Base-by-base conservation (phyloP, 345 rosid genomes). In the Murraya koenigii region DNA sequence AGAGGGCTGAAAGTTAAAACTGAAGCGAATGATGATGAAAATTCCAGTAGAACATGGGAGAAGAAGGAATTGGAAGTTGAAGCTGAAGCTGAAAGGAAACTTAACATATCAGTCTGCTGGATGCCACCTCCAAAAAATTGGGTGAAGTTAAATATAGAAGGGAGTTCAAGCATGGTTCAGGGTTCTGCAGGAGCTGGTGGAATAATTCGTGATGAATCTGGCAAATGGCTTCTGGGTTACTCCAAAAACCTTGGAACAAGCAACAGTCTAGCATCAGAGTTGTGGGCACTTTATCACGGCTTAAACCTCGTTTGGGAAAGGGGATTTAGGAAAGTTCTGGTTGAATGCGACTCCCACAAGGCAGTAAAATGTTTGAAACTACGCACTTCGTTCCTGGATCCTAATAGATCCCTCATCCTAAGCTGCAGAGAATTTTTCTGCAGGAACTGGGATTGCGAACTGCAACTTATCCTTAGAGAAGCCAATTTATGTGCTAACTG, bases 211-310 rank as follows among this genome's bases (percentile, higher is more conserved):
- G 82, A 89, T 73, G 77, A 86, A 36, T 79, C 82, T 17, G 93
- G 92, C 47, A 82, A 82, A 58, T 92, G 93, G 94, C 66, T 89
- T 66, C 47, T 72, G 17, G 97, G 94, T 15, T 90, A 84, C 84
- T 72, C 55, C 54, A 66, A 80, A 58, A 68, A 78, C 36, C 55
- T 88, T 7, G 83, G 82, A 17, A 39, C 55, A 30, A 39, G 73
- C 55, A 25, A 58, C 17, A 70, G 75, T 41, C 69, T 82, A 30
- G 64, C 66, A 74, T 77, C 91, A 0, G 91, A 81, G 68, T 78
- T 92, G 52, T 78, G 87, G 80, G 90, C 91, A n/a, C 52, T 90
- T 6, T 82, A 80, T 75, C 76, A 81, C 54, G 97, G 97, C 58
- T 77, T 88, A 52, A 79, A 49, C 77, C 69, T 84, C 44, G 76